Evolutionary conservation across 179 eudicot species (phyloP), one percentile per base, ranked within the genome.

Genomic region (Pouteria campechiana): DNA sequence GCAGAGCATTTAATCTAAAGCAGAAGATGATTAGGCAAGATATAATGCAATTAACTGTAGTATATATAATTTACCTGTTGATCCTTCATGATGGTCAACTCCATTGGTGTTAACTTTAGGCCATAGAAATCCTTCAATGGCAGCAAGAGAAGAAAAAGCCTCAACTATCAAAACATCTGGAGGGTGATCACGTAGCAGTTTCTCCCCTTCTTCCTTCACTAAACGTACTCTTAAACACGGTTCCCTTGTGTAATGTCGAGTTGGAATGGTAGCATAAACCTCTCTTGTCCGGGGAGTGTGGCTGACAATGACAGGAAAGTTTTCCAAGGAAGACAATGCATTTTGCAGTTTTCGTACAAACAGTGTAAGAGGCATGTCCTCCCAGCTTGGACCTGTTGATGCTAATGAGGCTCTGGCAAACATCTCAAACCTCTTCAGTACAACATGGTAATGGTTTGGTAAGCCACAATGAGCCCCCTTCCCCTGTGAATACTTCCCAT

Each of bases 301-400:
- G 48, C 71, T 69, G 52, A 63, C 58, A 45, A 74, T 32, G 40
- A 75, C 65, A 46, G 95, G 93, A 55, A 85, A 81, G 39, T 41
- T 68, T 69, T 85, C 95, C 40, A 81, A 59, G 23, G 93, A 76
- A 21, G 87, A 85, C 15, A 90, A 60, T 42, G 93, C 90, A 70
- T 58, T 61, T 48, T 81, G 95, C 47, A 90, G 33, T 64, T 81
- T 85, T 15, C 57, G 67, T 32, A 65, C 65, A 19, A 90, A 57
- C 31, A 57, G 55, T 25, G 61, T 58, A 19, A 78, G 38, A 33
- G 74, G 56, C 41, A 52, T 48, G 33, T 74, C 62, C 48, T 44
- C 54, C 20, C 46, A 41, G 43, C 42, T 42, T 11, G 61, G 49
- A 41, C 63, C 74, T 18, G 64, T 52, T n/a, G 73, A 67, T 32